phyloP scores from a whole-genome alignment of 2,329 filamentous ascomycete genomes.

The Botrytis porri region DNA sequence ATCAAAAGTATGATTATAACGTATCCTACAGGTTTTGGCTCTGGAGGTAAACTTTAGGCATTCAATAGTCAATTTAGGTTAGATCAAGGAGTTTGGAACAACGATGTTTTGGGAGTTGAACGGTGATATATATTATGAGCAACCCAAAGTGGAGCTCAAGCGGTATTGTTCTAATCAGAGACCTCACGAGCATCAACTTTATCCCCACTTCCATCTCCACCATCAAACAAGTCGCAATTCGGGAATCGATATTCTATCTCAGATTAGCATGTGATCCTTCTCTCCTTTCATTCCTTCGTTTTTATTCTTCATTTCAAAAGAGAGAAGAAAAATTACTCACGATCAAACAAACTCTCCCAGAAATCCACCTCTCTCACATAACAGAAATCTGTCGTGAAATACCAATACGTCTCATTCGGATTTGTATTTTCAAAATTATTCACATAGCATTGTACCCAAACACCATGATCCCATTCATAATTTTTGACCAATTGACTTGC shows the following conservation, averaged over 20 bases:
- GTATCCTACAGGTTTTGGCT: neutral
- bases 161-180: neutral
- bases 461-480: constrained; percentile 13
- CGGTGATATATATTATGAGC: too few species aligned
- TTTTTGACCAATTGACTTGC: constrained; percentile 10
- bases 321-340: constrained; percentile 16
- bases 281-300: neutral
- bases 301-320: neutral
- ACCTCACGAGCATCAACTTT: neutral
- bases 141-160: neutral
- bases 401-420: constrained; percentile 24
- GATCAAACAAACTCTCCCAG: constrained; percentile 26
- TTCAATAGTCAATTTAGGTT: neutral
- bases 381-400: constrained; percentile 30
- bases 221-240: neutral
- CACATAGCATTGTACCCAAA: constrained; percentile 14
- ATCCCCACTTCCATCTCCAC: neutral
- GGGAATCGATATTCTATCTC: constrained; percentile 16
- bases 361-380: constrained; percentile 28
- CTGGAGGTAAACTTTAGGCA: neutral
- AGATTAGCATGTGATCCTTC: neutral
- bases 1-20: neutral
- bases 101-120: neutral
- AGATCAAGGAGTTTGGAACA: neutral
- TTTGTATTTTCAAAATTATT: neutral